These are phyloP conservation scores for Russula compacta DNA, from an alignment of 768 basidiomycete species.

Conservation along the genomic window DNA sequence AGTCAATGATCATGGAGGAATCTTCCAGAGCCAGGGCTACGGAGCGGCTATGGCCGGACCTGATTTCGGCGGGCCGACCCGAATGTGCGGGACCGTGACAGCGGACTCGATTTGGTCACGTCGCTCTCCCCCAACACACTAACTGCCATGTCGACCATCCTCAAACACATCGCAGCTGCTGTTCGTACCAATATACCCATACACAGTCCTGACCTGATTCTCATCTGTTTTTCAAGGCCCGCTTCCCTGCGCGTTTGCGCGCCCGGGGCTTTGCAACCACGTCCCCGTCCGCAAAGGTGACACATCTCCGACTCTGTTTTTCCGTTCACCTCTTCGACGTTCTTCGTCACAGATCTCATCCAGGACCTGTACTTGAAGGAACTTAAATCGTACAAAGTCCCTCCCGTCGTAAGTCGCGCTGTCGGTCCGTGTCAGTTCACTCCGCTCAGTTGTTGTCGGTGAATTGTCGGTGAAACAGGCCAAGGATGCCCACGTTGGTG, in stretches of 20 bases:
- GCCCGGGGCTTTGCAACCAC: slow-evolving; percentile 53
- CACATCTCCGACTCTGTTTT: slow-evolving; percentile 22
- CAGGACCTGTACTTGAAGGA: slow-evolving; percentile 89
- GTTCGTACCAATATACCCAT: background rate
- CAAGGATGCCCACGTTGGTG: slow-evolving; percentile 83
- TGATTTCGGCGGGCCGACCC: background rate
- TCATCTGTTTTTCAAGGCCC: slow-evolving; percentile 33
- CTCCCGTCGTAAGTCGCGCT: slow-evolving; percentile 48
- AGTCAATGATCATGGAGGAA: no score
- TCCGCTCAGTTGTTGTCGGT: background rate
- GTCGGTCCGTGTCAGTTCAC: background rate
- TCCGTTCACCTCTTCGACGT: background rate
- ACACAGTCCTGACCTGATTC: slow-evolving; percentile 3
- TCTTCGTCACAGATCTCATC: slow-evolving; percentile 57
- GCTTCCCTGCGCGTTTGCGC: slow-evolving; percentile 36
- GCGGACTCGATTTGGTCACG: background rate
- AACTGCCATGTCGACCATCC: slow-evolving; percentile 47
- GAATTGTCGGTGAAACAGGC: slow-evolving; percentile 39
- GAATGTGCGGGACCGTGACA: background rate
- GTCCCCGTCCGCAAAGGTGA: slow-evolving; percentile 58
- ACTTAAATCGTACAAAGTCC: slow-evolving; percentile 83
- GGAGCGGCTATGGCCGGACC: no score
- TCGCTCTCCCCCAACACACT: background rate
- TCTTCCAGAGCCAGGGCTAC: no score
- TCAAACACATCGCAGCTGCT: slow-evolving; percentile 50